Percentiles rank a stretch among this genome's conserved stretches.
Conservation (phyloP, 192 early-diverging fungal species). For the Backusella macrospora region DNA sequence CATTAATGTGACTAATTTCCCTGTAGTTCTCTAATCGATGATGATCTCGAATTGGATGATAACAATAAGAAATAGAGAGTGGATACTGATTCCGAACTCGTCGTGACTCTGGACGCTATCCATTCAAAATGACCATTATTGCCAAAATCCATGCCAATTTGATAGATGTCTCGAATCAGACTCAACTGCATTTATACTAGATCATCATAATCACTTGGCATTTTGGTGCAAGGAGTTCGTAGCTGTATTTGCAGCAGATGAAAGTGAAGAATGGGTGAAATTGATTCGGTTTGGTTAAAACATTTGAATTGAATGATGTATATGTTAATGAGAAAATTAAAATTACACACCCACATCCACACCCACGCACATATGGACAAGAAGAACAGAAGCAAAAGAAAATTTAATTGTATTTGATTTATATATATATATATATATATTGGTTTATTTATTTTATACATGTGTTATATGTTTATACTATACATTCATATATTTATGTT, state of each 20-base stretch:
- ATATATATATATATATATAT: neutral
- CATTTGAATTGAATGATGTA: conserved; percentile 19
- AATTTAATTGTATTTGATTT: neutral
- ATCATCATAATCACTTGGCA: conserved; percentile 26
- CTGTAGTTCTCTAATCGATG: conserved; percentile 39
- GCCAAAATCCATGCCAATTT: conserved; percentile 47
- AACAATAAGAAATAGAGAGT: conserved; percentile 31
- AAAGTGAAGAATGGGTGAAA: conserved; percentile 22
- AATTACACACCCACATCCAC: too few species aligned
- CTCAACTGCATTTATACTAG: too few species aligned
- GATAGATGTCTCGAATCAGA: conserved; percentile 38
- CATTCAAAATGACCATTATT: conserved; percentile 42
- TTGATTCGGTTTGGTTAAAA: conserved; percentile 15
- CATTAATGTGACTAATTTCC: conserved; percentile 27
- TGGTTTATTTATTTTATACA: too few species aligned
- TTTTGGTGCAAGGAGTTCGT: conserved; percentile 44
- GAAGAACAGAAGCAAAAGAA: conserved; percentile 25
- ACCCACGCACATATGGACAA: too few species aligned
- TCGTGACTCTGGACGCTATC: conserved; percentile 47
- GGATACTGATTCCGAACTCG: conserved; percentile 25
- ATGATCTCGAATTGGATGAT: conserved; percentile 34
- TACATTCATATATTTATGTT: too few species aligned
- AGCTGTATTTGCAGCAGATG: conserved; percentile 27
- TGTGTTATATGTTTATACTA: too few species aligned
- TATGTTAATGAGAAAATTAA: neutral